Evolutionary conservation across 495 filamentous ascomycete genomes (phyloP).

Genomic region (Neurospora intermedia): DNA sequence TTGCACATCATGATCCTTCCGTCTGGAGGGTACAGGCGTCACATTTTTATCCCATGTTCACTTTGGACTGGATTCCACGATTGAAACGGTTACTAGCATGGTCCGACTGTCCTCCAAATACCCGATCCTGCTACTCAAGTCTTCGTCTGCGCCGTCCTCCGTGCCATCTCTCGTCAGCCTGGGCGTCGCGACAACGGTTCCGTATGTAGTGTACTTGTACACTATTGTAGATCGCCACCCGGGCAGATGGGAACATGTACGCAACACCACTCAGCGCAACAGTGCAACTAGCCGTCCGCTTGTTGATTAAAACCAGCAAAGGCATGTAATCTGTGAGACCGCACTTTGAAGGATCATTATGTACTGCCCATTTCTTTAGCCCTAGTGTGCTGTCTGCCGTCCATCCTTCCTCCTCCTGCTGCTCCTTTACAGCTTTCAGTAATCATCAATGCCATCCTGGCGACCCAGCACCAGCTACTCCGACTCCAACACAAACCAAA

Average conservation of each 20-base stretch:
- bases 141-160: background rate
- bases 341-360: background rate
- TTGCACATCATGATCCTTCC: background rate
- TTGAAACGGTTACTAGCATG: background rate
- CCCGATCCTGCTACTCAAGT: background rate
- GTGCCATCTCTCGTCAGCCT: background rate
- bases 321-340: background rate
- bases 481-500: background rate
- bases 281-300: background rate
- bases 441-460: background rate
- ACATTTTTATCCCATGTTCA: background rate
- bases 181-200: background rate
- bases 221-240: background rate
- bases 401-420: background rate
- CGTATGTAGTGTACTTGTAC: background rate
- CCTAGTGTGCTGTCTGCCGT: background rate
- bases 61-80: background rate
- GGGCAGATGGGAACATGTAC: background rate
- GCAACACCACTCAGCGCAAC: background rate
- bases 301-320: background rate
- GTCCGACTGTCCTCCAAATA: background rate
- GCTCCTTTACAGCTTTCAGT: background rate
- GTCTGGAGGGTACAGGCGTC: background rate
- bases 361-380: background rate
- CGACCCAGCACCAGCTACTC: background rate